Evolutionary conservation across 768 basidiomycete species (phyloP).

Genomic region (Candolleomyces efflorescens): DNA sequence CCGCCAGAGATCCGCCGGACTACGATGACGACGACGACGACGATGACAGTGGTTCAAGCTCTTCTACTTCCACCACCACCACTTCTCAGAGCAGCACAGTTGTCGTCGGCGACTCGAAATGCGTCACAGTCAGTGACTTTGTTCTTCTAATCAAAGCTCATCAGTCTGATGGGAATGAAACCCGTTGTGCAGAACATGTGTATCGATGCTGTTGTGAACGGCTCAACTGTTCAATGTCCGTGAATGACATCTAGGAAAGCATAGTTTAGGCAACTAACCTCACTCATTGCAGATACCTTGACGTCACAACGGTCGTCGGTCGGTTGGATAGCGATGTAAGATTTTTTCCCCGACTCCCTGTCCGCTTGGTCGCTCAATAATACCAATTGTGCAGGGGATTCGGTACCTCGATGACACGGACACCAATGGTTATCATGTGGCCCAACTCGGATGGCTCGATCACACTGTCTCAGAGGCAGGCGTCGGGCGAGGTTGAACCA

Average conservation of each 20-base stretch:
- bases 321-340: conserved; percentile 64
- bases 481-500: conserved; percentile 51
- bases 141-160: background rate
- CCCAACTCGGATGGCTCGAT: conserved; percentile 54
- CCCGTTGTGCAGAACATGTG: conserved; percentile 42
- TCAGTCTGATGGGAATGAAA: background rate
- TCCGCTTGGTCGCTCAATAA: background rate
- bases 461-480: conserved; percentile 63
- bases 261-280: background rate
- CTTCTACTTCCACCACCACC: background rate
- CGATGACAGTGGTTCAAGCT: background rate
- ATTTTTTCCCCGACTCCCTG: background rate
- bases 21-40: background rate
- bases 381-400: conserved; percentile 43
- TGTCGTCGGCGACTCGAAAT: background rate
- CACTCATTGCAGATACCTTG: conserved; percentile 1
- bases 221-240: conserved; percentile 40
- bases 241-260: background rate
- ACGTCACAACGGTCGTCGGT: conserved; percentile 14
- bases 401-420: conserved; percentile 47
- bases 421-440: conserved; percentile 76
- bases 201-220: conserved; percentile 41
- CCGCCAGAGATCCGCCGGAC: background rate
- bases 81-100: background rate
- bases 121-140: background rate